Evolutionary conservation across 1,284 basidiomycete genomes (phyloP), one percentile per base, ranked within the genome.

Genomic region (Pterula multifida): DNA sequence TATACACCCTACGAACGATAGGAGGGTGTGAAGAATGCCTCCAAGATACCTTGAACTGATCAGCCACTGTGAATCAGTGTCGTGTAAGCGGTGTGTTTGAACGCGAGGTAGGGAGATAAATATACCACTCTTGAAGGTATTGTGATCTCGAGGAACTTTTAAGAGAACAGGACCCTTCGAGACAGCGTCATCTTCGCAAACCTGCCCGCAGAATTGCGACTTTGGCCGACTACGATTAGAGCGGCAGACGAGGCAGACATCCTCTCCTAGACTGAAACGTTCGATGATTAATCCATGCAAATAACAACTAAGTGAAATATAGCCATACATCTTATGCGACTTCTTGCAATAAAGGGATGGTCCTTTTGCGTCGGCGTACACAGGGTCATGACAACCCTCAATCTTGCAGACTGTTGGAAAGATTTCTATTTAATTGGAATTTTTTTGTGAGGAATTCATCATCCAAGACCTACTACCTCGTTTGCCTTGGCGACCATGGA

Each of bases 31-130:
- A 72, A 28, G 70, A 64, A 57, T 83, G 81, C 55, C 78, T 70
- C 80, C 80, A 83, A n/a, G 80, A 79, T 45, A 70, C 53, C 56
- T 75, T 78, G 65, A 83, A 83, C 55, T 83, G 81, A 54, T 77
- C 76, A 24, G 69, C 64, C 26, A 81, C 81, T 82, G 52, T 2
- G 51, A 52, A 45, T 3, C 24, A 39, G 51, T 53, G 48, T 53
- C 25, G 19, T 21, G 36, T 49, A 23, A 13, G 42, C 21, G 13
- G 26, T 45, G 15, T 26, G 48, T 23, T 48, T 47, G 4, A 24
- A 26, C 11, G 25, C 15, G 21, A 9, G 9, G 17, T 35, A 45
- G 23, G 26, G 45, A 39, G n/a, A 25, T 50, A 22, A 26, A 61
- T 73, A 32, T 57, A 81, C 79, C 79, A 52, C 71, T 80, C 59